These are phyloP conservation scores for Fusarium sarcochroum DNA, from an alignment of 2,329 filamentous ascomycete genomes.

Conservation along the genomic window DNA sequence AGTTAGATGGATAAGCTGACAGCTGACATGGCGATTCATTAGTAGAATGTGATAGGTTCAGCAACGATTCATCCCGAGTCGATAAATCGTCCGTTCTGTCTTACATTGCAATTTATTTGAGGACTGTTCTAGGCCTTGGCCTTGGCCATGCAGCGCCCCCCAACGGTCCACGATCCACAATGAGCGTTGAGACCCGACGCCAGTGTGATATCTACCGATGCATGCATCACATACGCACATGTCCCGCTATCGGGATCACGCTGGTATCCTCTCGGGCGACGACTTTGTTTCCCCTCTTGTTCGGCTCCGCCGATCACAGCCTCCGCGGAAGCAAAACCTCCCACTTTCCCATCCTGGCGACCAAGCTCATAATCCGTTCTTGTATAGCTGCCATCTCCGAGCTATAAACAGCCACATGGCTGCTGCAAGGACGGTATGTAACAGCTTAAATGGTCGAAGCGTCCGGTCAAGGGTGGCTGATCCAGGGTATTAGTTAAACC, in stretches of 20 bases:
- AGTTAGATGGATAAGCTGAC: no score
- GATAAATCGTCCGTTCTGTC: constrained; percentile 23
- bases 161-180: constrained; percentile 14
- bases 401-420: constrained; percentile 39
- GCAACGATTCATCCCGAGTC: no score
- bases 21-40: no score
- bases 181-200: constrained; percentile 8
- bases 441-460: constrained; percentile 9
- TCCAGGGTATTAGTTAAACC: constrained; percentile 37
- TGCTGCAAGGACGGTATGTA: constrained; percentile 22
- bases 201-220: constrained; percentile 17
- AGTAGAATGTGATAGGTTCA: no score
- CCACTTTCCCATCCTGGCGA: neutral
- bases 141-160: neutral
- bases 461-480: constrained; percentile 12
- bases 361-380: neutral
- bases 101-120: constrained; percentile 14
- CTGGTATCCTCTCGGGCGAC: constrained; percentile 16
- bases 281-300: neutral
- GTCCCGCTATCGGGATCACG: constrained; percentile 1
- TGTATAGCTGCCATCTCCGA: no score
- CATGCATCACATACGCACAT: neutral
- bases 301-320: constrained; percentile 1
- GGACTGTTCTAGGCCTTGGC: constrained; percentile 12
- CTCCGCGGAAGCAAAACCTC: neutral